These are phyloP conservation scores for Vitis hybrid DNA, from an alignment of 177 flowering plant genomes.

Conservation along the genomic window DNA sequence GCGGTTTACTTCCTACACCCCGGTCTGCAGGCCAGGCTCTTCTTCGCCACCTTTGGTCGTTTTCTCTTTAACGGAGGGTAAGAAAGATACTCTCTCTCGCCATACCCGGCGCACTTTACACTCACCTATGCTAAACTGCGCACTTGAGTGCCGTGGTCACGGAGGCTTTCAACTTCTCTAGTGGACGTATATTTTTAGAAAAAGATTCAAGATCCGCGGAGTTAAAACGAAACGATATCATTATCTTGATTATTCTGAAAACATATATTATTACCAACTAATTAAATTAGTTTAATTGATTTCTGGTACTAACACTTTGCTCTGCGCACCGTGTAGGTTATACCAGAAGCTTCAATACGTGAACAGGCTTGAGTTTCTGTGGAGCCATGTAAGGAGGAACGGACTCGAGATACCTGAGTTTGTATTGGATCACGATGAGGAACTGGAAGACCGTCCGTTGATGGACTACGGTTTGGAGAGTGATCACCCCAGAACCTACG, in stretches of 20 bases:
- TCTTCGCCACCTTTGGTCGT: conserved; percentile 89
- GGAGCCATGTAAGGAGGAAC: conserved; percentile 68
- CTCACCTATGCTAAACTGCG: too few relatives aligned
- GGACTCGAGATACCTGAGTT: conserved; percentile 72
- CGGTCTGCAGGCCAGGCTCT: conserved; percentile 69
- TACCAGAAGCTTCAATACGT: conserved; percentile 72
- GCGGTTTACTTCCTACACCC: conserved; percentile 85
- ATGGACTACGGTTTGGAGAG: conserved; percentile 78
- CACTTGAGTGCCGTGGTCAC: too few relatives aligned
- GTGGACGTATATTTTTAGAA: too few relatives aligned
- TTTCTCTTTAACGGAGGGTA: conserved; percentile 73
- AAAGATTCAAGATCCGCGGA: too few relatives aligned
- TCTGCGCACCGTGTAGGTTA: conserved; percentile 33
- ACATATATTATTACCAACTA: too few relatives aligned
- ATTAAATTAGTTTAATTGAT: too few relatives aligned
- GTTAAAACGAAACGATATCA: too few relatives aligned
- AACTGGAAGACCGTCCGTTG: conserved; percentile 62
- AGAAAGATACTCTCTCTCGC: background rate
- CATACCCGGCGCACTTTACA: too few relatives aligned
- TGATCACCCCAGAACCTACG: conserved; percentile 60
- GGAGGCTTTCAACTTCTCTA: too few relatives aligned
- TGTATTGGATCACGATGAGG: conserved; percentile 74
- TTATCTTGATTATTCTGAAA: too few relatives aligned
- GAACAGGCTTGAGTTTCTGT: conserved; percentile 63
- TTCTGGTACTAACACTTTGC: too few relatives aligned